Evolutionary conservation across 306 rosid genomes (phyloP).

Genomic region (Trichosanthes truncata): DNA sequence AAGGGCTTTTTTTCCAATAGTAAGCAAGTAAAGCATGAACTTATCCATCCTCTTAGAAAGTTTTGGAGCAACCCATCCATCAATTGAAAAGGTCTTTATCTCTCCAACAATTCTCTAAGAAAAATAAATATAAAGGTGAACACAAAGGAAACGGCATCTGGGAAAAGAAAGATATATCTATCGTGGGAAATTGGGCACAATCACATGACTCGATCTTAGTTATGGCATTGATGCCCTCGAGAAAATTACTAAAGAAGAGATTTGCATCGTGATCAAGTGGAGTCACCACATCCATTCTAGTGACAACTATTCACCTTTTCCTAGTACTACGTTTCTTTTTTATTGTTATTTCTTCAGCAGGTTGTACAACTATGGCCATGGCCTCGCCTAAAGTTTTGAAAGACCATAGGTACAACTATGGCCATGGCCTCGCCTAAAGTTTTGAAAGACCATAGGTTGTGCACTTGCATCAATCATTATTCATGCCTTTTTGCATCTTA

Average conservation of each 20-base stretch:
- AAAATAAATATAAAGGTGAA: too few species aligned
- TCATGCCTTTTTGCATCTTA: not conserved
- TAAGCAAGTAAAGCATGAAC: slow-evolving; percentile 89
- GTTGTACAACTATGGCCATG: too few species aligned
- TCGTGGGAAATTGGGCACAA: slow-evolving; percentile 87
- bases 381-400: too few species aligned
- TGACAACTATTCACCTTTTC: slow-evolving; percentile 87
- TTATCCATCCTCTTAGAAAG: slow-evolving; percentile 87
- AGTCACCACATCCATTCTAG: slow-evolving; percentile 83
- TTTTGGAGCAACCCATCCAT: slow-evolving; percentile 91
- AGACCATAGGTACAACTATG: slow-evolving; percentile 56
- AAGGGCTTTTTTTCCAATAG: slow-evolving; percentile 90
- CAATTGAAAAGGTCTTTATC: slow-evolving; percentile 79
- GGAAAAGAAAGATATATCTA: slow-evolving; percentile 22
- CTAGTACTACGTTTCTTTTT: slow-evolving; percentile 44
- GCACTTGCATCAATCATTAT: not conserved
- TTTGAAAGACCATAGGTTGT: slow-evolving; percentile 3
- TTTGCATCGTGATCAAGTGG: slow-evolving; percentile 87
- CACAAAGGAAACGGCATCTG: slow-evolving; percentile 23
- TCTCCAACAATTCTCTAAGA: slow-evolving; percentile 95
- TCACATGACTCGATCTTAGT: slow-evolving; percentile 89
- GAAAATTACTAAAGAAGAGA: slow-evolving; percentile 74
- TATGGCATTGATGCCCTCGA: slow-evolving; percentile 80
- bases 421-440: slow-evolving; percentile 57
- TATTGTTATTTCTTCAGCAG: slow-evolving; percentile 49